Base-by-base conservation (phyloP, 805 yeast species). In the Torulaspora franciscae region DNA sequence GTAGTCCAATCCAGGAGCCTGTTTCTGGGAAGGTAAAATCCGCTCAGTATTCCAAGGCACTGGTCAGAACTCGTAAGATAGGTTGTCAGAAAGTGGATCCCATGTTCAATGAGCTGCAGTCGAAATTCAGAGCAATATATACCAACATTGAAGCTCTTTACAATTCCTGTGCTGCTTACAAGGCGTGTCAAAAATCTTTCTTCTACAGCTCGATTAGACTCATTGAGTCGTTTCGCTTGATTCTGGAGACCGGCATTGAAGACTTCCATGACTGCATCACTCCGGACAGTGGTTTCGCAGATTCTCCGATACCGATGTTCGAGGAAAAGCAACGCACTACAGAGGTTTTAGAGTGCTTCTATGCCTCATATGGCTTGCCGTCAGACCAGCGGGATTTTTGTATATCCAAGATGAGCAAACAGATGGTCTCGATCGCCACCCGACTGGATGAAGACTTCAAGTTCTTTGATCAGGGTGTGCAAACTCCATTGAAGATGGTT, bases 391-490 rank as follows among this genome's bases (percentile, higher is more conserved):
- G 40, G 15, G 43, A 44, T 30, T 28, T 47, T 27, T 43, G 50
- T 34, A 49, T 52, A 32, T 41, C 46, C 2, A 45, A 46, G 9
- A 39, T 52, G 19, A 49, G 45, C 30, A 41, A 42, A 27, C 56
- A 52, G 40, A 39, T 49, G 46, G 29, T 33, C 17, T 49, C 45
- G 5, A 46, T 52, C n/a, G 43, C 50, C 9, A 40, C 35, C 5
- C 48, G 49, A 30, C 36, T 48, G n/a, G 56, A 52, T 29, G 42
- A 43, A 9, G 56, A 56, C 22, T 40, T 55, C 24, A 34, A 42
- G 11, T 45, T 54, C 19, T 48, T 57, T 30, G 50, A 54, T 25
- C 32, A 41, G 6, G 49, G 49, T n/a, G 48, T 54, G n/a, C 47
- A 45, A 7, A 39, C 35, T 15, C 61, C 61, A 14, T 28, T 57